phyloP scores from a whole-genome alignment of 2,329 filamentous ascomycete species.

The Fusarium acutatum region DNA sequence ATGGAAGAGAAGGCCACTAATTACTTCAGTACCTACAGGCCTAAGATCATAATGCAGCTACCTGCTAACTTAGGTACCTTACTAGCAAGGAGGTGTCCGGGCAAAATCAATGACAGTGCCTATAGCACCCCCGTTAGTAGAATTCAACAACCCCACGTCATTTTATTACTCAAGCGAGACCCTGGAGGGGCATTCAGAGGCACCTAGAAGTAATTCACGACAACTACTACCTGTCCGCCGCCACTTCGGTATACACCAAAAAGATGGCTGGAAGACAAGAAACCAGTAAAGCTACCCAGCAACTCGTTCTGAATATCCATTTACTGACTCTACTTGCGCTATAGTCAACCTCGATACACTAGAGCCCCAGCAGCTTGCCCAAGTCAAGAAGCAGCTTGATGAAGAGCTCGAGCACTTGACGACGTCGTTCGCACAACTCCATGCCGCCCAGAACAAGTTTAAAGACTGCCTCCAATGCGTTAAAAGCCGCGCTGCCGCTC shows the following conservation, averaged over 20 bases:
- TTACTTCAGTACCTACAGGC: not conserved
- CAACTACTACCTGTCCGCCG: conserved; percentile 6
- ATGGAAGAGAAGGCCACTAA: not conserved
- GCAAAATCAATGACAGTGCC: not conserved
- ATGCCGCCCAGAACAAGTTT: conserved; percentile 91
- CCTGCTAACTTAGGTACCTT: not conserved
- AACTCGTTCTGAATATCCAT: not conserved
- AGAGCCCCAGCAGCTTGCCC: conserved; percentile 83
- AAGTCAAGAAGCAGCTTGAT: conserved; percentile 95
- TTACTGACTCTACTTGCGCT: not conserved
- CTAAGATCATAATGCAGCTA: not conserved
- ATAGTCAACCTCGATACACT: conserved; percentile 76
- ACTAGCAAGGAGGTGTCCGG: not conserved
- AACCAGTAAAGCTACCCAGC: conserved; percentile 35
- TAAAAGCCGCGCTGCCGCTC: conserved; percentile 50
- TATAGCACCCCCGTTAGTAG: conserved; percentile 43
- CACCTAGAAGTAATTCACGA: conserved; percentile 1
- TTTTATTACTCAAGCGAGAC: conserved; percentile 43
- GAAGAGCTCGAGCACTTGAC: conserved; percentile 96
- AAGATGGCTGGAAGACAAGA: conserved; percentile 49
- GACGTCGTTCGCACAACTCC: conserved; percentile 86
- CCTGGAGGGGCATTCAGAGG: conserved; percentile 37
- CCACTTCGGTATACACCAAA: conserved; percentile 23
- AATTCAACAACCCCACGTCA: conserved; percentile 44
- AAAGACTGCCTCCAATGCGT: conserved; percentile 87